Conservation (phyloP, 2,329 filamentous ascomycete genomes). For the Hypomyces rosellus region DNA sequence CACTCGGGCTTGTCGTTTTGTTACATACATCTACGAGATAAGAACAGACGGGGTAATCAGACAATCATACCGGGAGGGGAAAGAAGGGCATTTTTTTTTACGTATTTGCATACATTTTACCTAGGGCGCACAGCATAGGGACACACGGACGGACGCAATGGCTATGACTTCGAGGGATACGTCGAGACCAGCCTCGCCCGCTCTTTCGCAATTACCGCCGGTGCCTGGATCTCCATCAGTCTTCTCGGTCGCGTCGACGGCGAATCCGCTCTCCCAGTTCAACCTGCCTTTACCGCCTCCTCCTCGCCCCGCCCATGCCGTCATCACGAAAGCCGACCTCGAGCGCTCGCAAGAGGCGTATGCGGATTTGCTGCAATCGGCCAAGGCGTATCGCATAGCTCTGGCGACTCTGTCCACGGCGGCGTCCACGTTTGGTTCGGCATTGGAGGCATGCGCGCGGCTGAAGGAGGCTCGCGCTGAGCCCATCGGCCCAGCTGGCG, state of each 20-base stretch:
- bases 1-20: no score
- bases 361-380: slow-evolving; percentile 53
- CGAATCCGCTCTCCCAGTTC: slow-evolving; percentile 53
- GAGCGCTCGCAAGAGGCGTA: slow-evolving; percentile 58
- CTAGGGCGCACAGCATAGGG: not conserved
- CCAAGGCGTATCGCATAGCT: slow-evolving; percentile 58
- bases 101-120: not conserved
- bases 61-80: not conserved
- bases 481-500: slow-evolving; percentile 36
- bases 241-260: slow-evolving; percentile 57
- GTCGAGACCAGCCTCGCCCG: slow-evolving; percentile 40
- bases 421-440: slow-evolving; percentile 57
- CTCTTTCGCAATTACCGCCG: slow-evolving; percentile 51
- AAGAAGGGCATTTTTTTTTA: not conserved
- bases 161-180: slow-evolving; percentile 1
- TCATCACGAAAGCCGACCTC: slow-evolving; percentile 58
- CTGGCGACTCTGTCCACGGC: slow-evolving; percentile 55
- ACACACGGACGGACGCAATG: not conserved
- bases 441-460: slow-evolving; percentile 61
- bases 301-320: slow-evolving; percentile 49
- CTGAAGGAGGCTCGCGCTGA: slow-evolving; percentile 61
- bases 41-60: slow-evolving; percentile 1
- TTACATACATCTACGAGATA: not conserved
- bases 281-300: slow-evolving; percentile 56
- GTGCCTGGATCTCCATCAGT: slow-evolving; percentile 54